Conservation (phyloP, 106 monocot genomes). For the Dendrobium catenatum region DNA sequence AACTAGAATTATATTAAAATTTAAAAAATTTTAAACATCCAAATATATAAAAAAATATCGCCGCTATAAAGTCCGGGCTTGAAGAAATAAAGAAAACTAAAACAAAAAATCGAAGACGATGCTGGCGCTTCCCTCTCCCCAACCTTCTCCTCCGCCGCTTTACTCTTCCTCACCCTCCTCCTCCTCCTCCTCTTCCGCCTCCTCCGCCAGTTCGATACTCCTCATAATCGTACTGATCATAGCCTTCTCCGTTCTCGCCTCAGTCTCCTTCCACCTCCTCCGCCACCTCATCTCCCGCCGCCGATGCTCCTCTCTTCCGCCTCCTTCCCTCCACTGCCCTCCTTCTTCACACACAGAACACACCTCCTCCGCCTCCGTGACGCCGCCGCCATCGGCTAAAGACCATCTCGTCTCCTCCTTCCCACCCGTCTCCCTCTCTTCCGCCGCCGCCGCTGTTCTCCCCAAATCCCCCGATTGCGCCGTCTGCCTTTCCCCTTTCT, state of each 20-base stretch:
- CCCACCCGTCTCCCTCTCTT: constrained; percentile 34
- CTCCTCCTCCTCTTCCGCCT: constrained; percentile 4
- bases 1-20: no score
- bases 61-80: no score
- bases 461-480: constrained; percentile 64
- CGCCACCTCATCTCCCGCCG: constrained; percentile 19
- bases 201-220: constrained; percentile 25
- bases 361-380: not conserved
- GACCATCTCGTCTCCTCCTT: constrained; percentile 53
- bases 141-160: constrained; percentile 22
- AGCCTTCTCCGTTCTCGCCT: constrained; percentile 38
- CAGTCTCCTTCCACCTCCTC: constrained; percentile 41
- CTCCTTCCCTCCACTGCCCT: constrained; percentile 17
- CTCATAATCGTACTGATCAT: constrained; percentile 51
- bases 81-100: no score
- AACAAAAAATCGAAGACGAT: not conserved
- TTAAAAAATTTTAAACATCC: no score
- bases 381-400: constrained; percentile 6
- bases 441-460: not conserved
- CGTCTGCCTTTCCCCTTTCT: constrained; percentile 75
- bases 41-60: no score
- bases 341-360: not conserved
- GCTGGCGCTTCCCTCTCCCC: constrained; percentile 39
- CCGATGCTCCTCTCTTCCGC: constrained; percentile 10
- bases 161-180: not conserved